Base-by-base conservation (phyloP, 352 stramenopile species). In the Aphanomyces euteiches region DNA sequence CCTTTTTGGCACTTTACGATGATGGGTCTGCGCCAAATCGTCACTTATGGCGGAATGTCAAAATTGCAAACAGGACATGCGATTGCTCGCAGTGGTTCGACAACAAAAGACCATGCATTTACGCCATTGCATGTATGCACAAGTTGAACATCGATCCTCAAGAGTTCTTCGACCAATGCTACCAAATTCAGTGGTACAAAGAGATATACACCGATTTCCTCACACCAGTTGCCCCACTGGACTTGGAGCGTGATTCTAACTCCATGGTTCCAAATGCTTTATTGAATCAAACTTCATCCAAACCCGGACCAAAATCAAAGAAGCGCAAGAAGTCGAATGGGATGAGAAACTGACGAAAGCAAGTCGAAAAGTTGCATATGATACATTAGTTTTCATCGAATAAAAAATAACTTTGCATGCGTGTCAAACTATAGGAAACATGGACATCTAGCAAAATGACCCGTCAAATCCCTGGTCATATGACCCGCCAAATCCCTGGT, bases 61-160 rank as follows among this genome's bases (percentile, higher is more conserved):
- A 53, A 2, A 15, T 53, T 53, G 13, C n/a, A n/a, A 19, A 15
- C 45, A 53, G n/a, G n/a, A 53, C 45, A n/a, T 53, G 45, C 45
- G 45, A 53, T 53, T 53, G 45, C n/a, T 19, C 13, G n/a, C 13
- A n/a, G 45, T 53, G 45, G 45, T 53, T 53, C 45, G 45, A 53
- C 45, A 15, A 19, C 45, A 53, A 53, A 53, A 53, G 45, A 15
- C 45, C 45, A n/a, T 53, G 45, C 45, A 53, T 53, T 53, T 2
- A 53, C 2, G 45, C 45, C 13, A 53, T 53, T 19, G 45, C 45
- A 19, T 53, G 45, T 19, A 19, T 53, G 45, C 13, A 53, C n/a
- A n/a, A 15, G 13, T 15, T 53, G 13, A n/a, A 15, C 13, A 2
- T 53, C 13, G 45, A 53, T 53, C 45, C 45, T 19, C 13, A 19